These are phyloP conservation scores for Linderina pennispora DNA, from an alignment of 192 early-diverging fungal genomes.

Conservation along the genomic window DNA sequence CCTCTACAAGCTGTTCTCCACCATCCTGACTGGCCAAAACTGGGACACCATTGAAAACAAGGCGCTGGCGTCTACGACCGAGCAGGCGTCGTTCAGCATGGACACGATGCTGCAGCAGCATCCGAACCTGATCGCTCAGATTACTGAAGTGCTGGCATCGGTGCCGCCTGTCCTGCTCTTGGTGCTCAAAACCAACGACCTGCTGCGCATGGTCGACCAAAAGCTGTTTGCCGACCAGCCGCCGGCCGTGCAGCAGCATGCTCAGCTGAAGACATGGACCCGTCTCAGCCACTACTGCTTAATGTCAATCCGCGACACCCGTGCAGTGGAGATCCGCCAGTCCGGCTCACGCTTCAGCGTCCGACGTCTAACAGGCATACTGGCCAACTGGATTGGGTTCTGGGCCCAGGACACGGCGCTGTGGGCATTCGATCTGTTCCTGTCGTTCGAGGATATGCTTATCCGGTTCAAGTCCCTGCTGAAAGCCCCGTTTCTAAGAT, in stretches of 20 bases:
- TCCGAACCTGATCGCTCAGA: slow-evolving; percentile 58
- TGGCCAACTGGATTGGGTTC: slow-evolving; percentile 24
- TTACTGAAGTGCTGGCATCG: slow-evolving; percentile 75
- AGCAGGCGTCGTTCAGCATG: slow-evolving; percentile 46
- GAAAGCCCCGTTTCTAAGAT: too few relatives aligned
- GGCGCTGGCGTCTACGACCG: slow-evolving; percentile 28
- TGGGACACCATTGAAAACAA: slow-evolving; percentile 63
- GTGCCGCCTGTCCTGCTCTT: slow-evolving; percentile 80
- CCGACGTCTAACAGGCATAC: neutral
- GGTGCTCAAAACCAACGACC: slow-evolving; percentile 88
- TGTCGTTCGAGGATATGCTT: slow-evolving; percentile 18
- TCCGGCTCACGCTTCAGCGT: slow-evolving; percentile 9
- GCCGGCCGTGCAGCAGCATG: slow-evolving; percentile 25
- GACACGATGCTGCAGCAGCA: slow-evolving; percentile 52
- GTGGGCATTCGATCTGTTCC: slow-evolving; percentile 5
- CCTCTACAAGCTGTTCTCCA: slow-evolving; percentile 78
- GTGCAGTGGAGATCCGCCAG: slow-evolving; percentile 22
- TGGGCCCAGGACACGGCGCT: slow-evolving; percentile 17
- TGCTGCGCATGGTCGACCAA: slow-evolving; percentile 68
- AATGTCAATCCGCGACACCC: slow-evolving; percentile 27
- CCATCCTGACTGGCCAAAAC: slow-evolving; percentile 80
- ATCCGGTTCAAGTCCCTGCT: slow-evolving; percentile 2
- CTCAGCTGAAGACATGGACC: slow-evolving; percentile 37
- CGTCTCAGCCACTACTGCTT: slow-evolving; percentile 40
- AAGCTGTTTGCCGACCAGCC: slow-evolving; percentile 44